Base-by-base conservation (phyloP, 352 stramenopile species). In the Globisporangium paddicum region DNA sequence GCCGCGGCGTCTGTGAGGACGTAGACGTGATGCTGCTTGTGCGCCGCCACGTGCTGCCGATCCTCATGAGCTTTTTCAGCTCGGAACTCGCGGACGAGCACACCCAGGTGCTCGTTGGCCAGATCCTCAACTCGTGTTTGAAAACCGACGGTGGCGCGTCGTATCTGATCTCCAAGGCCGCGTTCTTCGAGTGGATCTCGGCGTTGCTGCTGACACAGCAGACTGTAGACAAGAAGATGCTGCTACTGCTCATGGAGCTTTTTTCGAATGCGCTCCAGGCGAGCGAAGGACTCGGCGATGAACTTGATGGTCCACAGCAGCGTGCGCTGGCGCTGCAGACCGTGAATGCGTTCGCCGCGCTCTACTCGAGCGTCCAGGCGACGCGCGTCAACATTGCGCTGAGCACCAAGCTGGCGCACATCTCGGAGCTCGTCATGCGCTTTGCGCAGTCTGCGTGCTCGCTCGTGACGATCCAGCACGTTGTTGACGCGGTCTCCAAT, bases 41-140 rank as follows among this genome's bases (percentile, higher is more conserved):
- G 34, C 86, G 79, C 21, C 86, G 86, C 37, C 84, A 93, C 57
- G 84, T 90, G 13, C 81, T 87, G 50, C 79, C 82, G 10, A 89
- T 95, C 63, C 60, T 95, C 30, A 58, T 94, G 46, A 93, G 84
- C 40, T 95, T 93, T 50, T 94, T 86, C 65, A 60, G 56, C 37
- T 93, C 86, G 3, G 80, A 87, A 21, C 64, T 93, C 23, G 79
- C 81, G 0, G 86, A 93, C 64, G 82, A 82, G 11, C 78, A 95
- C 58, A 93, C 86, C 6, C 82, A 90, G 56, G 63, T 73, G 26
- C 68, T 93, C 26, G 78, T 95, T 49, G 71, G 65, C 13, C 78
- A 69, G 23, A 92, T 95, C 64, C 26, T 95, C 19, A 38, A 60
- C 5, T 58, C 68, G 19, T 69, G 77, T 13, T 66, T 92, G 19